Base-by-base conservation (phyloP, 2,329 filamentous ascomycete species). In the Aspergillus jensenii region DNA sequence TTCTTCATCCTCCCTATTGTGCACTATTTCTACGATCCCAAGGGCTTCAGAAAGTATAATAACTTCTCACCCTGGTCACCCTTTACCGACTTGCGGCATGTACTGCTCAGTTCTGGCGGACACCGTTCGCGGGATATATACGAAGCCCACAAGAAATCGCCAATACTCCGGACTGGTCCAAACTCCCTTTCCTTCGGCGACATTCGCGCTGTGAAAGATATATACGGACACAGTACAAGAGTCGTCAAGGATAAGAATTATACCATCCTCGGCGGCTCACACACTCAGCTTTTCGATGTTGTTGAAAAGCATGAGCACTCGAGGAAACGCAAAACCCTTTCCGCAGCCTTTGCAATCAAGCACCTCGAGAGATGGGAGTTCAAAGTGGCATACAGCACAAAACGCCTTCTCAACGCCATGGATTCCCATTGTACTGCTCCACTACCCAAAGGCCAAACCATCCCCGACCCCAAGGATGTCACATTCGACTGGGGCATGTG, bases 321-420 rank as follows among this genome's bases (percentile, higher is more conserved):
- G 1, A 71, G 78, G 7, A 84, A 84, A 67, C 76, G 82, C 17
- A 79, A 80, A 54, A 72, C 81, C 2, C 67, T 84, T 4, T 78
- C 80, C 3, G 74, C 76, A 0, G 81, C 82, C 0, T 84, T 82
- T 55, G 81, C 82, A 0, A 63, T 81, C 52, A 81, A 81, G 68
- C 83, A 83, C 60, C 76, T 84, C 1, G 81, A 83, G 62, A 74
- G 71, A 6, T 84, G 81, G 81, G 81, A 84, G 59, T 76, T 78
- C 68, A 84, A 83, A 60, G 81, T 84, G 2, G 77, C 78, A 11
- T 81, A 84, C 59, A 84, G 82, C 67, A 72, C 75, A 0, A 68
- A 75, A 14, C 72, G 77, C 11, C 67, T 83, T 21, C 71, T 83
- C 43, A 70, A 65, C 8, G 73, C 77, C 40, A 73, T 79, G 23